Percentiles rank a stretch among this genome's conserved stretches.
Conservation (phyloP, 495 filamentous ascomycete species). For the Penicillium coprophilum region DNA sequence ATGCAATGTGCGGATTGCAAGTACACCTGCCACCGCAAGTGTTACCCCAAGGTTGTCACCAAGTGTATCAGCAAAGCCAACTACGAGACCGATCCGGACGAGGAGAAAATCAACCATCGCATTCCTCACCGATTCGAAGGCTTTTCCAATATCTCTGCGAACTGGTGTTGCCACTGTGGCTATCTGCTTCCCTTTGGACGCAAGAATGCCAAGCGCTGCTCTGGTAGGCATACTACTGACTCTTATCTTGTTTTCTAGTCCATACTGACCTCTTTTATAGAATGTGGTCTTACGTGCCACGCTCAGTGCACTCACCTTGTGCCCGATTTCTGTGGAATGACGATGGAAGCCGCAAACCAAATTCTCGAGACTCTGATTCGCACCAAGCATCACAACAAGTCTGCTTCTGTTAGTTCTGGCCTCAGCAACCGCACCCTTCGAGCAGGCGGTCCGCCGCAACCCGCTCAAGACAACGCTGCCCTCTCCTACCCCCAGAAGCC, state of each 20-base stretch:
- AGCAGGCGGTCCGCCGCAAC: slow-evolving; percentile 48
- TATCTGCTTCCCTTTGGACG: slow-evolving; percentile 96
- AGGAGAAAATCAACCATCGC: slow-evolving; percentile 98
- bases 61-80: slow-evolving; percentile 99
- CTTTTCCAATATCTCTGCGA: slow-evolving; percentile 94
- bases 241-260: not conserved
- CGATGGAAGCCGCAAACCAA: slow-evolving; percentile 94
- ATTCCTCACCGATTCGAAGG: slow-evolving; percentile 95
- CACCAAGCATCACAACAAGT: slow-evolving; percentile 48
- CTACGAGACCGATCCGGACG: slow-evolving; percentile 94
- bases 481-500: slow-evolving; percentile 46
- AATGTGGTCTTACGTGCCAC: slow-evolving; percentile 91
- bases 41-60: slow-evolving; percentile 94
- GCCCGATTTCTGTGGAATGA: slow-evolving; percentile 99
- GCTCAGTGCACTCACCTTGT: slow-evolving; percentile 91
- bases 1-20: slow-evolving; percentile 99
- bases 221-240: slow-evolving; percentile 54
- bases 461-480: slow-evolving; percentile 48
- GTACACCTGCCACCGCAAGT: slow-evolving; percentile 97
- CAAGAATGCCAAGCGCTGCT: slow-evolving; percentile 89
- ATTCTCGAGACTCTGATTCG: slow-evolving; percentile 61
- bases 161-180: slow-evolving; percentile 99
- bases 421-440: slow-evolving; percentile 68
- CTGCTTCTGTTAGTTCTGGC: slow-evolving; percentile 49
- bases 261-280: slow-evolving; percentile 48